A percentile compares a stretch with the other conserved stretches of the same genome.
These are phyloP conservation scores for Gaultheria prostrata DNA, from an alignment of 148 eudicot genomes.

Conservation along the genomic window DNA sequence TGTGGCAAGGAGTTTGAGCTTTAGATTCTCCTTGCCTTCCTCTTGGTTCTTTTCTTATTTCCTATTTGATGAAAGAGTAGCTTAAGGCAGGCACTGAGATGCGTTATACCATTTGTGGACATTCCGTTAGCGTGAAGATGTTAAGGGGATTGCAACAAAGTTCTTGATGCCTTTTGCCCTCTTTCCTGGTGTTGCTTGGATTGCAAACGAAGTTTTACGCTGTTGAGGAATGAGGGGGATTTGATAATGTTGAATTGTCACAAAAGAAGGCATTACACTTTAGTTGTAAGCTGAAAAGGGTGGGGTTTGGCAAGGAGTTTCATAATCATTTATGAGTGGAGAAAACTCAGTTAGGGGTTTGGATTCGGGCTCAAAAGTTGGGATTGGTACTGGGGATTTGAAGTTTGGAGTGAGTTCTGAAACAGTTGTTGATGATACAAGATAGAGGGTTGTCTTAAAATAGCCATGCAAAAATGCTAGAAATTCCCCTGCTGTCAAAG, in stretches of 20 bases:
- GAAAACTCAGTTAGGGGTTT: constrained; percentile 13
- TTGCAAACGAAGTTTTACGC: constrained; percentile 69
- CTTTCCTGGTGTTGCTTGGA: constrained; percentile 60
- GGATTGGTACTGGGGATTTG: constrained; percentile 13
- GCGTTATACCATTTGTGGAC: not conserved
- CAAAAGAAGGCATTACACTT: constrained; percentile 63
- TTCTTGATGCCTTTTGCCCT: constrained; percentile 36
- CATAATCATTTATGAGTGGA: not conserved
- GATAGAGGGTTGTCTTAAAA: too few relatives aligned
- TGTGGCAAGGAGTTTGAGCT: not conserved
- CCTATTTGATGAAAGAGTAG: not conserved
- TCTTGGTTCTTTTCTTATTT: not conserved
- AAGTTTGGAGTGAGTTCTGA: constrained; percentile 19
- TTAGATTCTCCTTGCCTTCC: not conserved
- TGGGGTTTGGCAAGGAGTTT: constrained; percentile 3
- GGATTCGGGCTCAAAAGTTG: constrained; percentile 22
- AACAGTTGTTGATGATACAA: constrained; percentile 3
- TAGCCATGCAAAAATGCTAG: too few relatives aligned
- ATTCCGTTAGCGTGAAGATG: not conserved
- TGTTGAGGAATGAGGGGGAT: constrained; percentile 89
- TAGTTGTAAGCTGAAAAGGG: constrained; percentile 50
- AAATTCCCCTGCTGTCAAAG: too few relatives aligned
- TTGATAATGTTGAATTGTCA: constrained; percentile 73
- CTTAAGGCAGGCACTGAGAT: not conserved
- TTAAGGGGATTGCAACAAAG: not conserved